phyloP scores from a whole-genome alignment of 225 moss, liverwort and hornwort genomes.

The Sphagnum tenellum region DNA sequence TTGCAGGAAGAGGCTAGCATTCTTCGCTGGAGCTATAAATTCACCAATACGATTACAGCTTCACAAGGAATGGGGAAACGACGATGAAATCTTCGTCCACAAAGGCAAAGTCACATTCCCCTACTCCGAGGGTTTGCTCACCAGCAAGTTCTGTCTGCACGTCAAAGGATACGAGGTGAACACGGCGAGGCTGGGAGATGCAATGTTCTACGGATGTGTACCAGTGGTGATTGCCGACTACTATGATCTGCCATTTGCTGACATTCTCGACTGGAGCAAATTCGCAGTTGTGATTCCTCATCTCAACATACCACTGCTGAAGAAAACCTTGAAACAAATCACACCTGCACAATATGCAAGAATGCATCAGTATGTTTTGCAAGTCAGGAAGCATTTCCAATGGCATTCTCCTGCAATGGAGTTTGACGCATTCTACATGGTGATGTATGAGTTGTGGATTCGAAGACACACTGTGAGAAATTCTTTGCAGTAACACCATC shows the following conservation, averaged over 20 bases:
- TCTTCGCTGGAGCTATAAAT: slow-evolving; percentile 36
- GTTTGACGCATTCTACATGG: slow-evolving; percentile 38
- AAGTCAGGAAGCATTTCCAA: slow-evolving; percentile 31
- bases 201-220: slow-evolving; percentile 34
- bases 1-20: slow-evolving; percentile 24
- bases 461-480: too few species aligned
- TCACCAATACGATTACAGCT: slow-evolving; percentile 24
- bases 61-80: slow-evolving; percentile 22
- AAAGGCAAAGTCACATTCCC: slow-evolving; percentile 11
- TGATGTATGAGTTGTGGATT: slow-evolving; percentile 28
- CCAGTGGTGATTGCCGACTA: slow-evolving; percentile 32
- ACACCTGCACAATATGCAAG: slow-evolving; percentile 11
- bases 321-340: slow-evolving; percentile 22
- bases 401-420: slow-evolving; percentile 20
- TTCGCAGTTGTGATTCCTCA: slow-evolving; percentile 19
- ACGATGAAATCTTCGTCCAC: slow-evolving; percentile 27
- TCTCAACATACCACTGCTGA: slow-evolving; percentile 19
- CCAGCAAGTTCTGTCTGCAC: slow-evolving; percentile 37
- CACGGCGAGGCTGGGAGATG: slow-evolving; percentile 34
- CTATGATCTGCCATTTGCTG: slow-evolving; percentile 30
- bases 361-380: slow-evolving; percentile 26
- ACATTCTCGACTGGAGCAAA: slow-evolving; percentile 29
- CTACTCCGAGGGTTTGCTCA: slow-evolving; percentile 18
- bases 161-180: slow-evolving; percentile 43
- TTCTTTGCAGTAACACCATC: too few species aligned